Conservation (phyloP, 2,329 filamentous ascomycete species). For the Lanzia echinophila region DNA sequence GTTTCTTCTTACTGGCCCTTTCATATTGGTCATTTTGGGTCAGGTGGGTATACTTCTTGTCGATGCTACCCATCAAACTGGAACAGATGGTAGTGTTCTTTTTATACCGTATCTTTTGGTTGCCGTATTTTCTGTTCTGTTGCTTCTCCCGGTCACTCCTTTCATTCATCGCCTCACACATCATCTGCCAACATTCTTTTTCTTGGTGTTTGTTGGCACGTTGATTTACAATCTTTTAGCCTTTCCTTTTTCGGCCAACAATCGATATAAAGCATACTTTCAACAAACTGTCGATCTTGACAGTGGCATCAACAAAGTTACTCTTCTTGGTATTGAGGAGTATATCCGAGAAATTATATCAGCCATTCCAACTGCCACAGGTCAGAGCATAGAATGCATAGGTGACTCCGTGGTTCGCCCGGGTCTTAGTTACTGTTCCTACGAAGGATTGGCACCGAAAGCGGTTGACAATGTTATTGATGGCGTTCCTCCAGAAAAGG, state of each 20-base stretch:
- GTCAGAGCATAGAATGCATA: slow-evolving; percentile 50
- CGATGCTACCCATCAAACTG: slow-evolving; percentile 70
- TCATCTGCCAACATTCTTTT: slow-evolving; percentile 71
- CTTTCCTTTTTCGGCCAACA: slow-evolving; percentile 79
- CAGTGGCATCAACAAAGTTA: slow-evolving; percentile 61
- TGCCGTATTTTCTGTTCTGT: slow-evolving; percentile 59
- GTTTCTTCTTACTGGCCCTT: slow-evolving; percentile 71
- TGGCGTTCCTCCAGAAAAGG: slow-evolving; percentile 36
- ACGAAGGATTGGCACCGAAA: slow-evolving; percentile 60
- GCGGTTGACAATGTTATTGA: slow-evolving; percentile 45
- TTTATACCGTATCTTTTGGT: slow-evolving; percentile 66
- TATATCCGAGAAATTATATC: slow-evolving; percentile 62
- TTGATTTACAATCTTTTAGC: slow-evolving; percentile 79
- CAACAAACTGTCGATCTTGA: slow-evolving; percentile 74
- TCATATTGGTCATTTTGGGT: slow-evolving; percentile 69
- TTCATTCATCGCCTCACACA: slow-evolving; percentile 83
- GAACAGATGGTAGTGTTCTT: slow-evolving; percentile 70
- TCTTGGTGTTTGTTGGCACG: slow-evolving; percentile 66
- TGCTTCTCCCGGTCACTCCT: slow-evolving; percentile 71
- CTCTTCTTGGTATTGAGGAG: slow-evolving; percentile 59
- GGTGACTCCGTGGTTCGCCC: slow-evolving; percentile 35
- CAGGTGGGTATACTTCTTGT: slow-evolving; percentile 70
- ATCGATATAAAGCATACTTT: slow-evolving; percentile 82
- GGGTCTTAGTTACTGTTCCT: slow-evolving; percentile 61
- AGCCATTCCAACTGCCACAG: slow-evolving; percentile 63